A percentile compares a stretch with the other conserved stretches of the same genome.
Conservation (phyloP, 2,329 filamentous ascomycete genomes). For the Zymoseptoria ardabiliae region DNA sequence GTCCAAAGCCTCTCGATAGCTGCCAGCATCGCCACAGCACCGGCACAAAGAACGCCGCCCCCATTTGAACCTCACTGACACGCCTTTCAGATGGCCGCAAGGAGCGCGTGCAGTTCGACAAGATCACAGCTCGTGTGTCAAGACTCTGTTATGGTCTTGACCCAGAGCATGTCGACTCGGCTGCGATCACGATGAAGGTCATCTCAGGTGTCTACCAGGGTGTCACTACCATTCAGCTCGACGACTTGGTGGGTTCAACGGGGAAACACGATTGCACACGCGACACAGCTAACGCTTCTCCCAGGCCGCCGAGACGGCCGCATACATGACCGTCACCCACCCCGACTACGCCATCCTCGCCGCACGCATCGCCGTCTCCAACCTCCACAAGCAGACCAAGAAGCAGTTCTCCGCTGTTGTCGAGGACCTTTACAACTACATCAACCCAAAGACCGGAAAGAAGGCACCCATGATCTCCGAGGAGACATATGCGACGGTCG, state of each 20-base stretch:
- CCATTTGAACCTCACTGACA: constrained; percentile 15
- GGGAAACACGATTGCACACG: background rate
- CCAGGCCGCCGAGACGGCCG: constrained; percentile 94
- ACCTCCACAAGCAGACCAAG: constrained; percentile 99
- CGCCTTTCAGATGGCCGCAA: constrained; percentile 78
- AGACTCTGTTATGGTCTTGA: constrained; percentile 96
- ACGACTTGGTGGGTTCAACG: constrained; percentile 71
- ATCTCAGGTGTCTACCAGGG: constrained; percentile 99
- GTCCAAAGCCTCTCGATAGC: too few relatives aligned
- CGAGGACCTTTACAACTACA: constrained; percentile 86
- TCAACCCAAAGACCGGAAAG: constrained; percentile 85
- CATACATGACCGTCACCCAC: constrained; percentile 99
- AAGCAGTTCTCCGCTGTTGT: constrained; percentile 98
- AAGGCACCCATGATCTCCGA: constrained; percentile 91
- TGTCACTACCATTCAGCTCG: constrained; percentile 91
- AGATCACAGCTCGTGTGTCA: constrained; percentile 98
- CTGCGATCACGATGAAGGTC: constrained; percentile 97
- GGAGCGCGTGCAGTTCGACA: constrained; percentile 99
- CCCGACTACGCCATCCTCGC: constrained; percentile 98
- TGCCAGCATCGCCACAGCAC: constrained; percentile 7
- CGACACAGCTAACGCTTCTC: constrained; percentile 8
- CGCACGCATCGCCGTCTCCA: constrained; percentile 96
- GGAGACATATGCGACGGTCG: constrained; percentile 82
- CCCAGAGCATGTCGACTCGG: constrained; percentile 89
- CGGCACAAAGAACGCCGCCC: constrained; percentile 9